Evolutionary conservation across 2,329 filamentous ascomycete species (phyloP).

Genomic region (Colletotrichum chrysophilum): DNA sequence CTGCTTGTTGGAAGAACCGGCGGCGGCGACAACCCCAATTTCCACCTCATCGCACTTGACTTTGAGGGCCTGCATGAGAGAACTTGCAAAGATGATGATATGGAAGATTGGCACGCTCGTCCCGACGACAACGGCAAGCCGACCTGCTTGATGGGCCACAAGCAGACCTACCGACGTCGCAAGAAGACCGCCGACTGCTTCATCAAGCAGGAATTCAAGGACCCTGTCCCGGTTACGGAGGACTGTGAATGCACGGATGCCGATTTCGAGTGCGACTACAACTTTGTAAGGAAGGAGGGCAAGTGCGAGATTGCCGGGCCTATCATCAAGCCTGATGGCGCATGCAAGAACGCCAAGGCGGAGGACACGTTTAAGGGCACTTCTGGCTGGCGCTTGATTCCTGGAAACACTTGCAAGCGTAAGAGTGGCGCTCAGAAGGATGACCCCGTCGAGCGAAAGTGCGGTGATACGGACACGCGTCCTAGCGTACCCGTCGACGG

Average conservation of each 20-base stretch:
- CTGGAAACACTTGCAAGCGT: slow-evolving; percentile 76
- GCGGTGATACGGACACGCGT: slow-evolving; percentile 61
- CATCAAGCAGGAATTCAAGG: slow-evolving; percentile 83
- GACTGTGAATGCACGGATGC: slow-evolving; percentile 80
- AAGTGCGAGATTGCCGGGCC: slow-evolving; percentile 68
- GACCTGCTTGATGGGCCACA: slow-evolving; percentile 95
- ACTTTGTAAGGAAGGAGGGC: slow-evolving; percentile 72
- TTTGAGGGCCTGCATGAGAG: slow-evolving; percentile 82
- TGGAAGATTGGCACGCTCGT: slow-evolving; percentile 89
- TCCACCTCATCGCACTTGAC: slow-evolving; percentile 77
- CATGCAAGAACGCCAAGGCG: slow-evolving; percentile 69
- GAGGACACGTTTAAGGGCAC: slow-evolving; percentile 81
- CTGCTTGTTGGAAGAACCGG: slow-evolving; percentile 71
- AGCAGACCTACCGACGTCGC: slow-evolving; percentile 82
- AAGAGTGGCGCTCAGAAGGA: slow-evolving; percentile 69
- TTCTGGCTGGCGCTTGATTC: slow-evolving; percentile 92
- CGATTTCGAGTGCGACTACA: slow-evolving; percentile 97
- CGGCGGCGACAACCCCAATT: slow-evolving; percentile 54
- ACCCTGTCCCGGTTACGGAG: slow-evolving; percentile 72
- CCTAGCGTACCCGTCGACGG: slow-evolving; percentile 65
- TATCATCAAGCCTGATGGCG: slow-evolving; percentile 70
- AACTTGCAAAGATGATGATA: slow-evolving; percentile 78
- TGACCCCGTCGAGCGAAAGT: slow-evolving; percentile 75
- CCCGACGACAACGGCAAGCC: slow-evolving; percentile 80
- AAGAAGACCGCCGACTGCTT: slow-evolving; percentile 92